A percentile compares a stretch with the other conserved stretches of the same genome.
These are phyloP conservation scores for Fusarium sp. DNA, from an alignment of 2,329 filamentous ascomycete genomes.

Conservation along the genomic window DNA sequence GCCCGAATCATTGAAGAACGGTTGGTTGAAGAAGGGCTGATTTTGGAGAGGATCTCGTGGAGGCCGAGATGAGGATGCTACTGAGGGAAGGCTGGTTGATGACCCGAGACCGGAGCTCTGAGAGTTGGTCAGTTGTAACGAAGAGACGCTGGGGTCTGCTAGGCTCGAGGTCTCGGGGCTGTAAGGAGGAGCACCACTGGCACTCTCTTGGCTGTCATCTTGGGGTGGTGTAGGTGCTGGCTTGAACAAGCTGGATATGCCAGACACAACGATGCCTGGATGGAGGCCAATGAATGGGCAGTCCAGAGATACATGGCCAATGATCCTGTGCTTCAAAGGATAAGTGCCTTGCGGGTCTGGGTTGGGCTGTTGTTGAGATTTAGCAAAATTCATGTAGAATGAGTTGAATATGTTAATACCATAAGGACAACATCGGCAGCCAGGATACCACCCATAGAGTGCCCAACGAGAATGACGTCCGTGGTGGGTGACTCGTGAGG, in stretches of 20 bases:
- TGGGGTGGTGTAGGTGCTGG: conserved; percentile 51
- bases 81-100: conserved; percentile 34
- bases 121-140: conserved; percentile 37
- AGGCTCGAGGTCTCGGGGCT: conserved; percentile 7
- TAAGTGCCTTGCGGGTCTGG: conserved; percentile 48
- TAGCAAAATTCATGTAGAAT: background rate
- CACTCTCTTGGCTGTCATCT: conserved; percentile 14
- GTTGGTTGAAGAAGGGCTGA: conserved; percentile 78
- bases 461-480: conserved; percentile 85
- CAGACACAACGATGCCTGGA: conserved; percentile 85
- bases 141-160: conserved; percentile 30
- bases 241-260: conserved; percentile 81
- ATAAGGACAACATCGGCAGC: conserved; percentile 82
- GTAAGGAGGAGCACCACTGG: conserved; percentile 6
- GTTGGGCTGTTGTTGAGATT: conserved; percentile 46
- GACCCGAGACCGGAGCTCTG: conserved; percentile 30
- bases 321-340: conserved; percentile 76
- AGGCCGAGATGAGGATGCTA: conserved; percentile 33
- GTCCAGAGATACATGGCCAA: conserved; percentile 86
- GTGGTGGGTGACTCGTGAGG: conserved; percentile 80
- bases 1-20: conserved; percentile 79
- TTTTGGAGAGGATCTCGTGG: conserved; percentile 74
- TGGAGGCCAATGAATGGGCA: conserved; percentile 90
- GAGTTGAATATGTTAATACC: conserved; percentile 50
- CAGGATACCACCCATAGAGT: conserved; percentile 90